Conservation (phyloP, 1,139 yeast species). For the Geotrichum australiense region DNA sequence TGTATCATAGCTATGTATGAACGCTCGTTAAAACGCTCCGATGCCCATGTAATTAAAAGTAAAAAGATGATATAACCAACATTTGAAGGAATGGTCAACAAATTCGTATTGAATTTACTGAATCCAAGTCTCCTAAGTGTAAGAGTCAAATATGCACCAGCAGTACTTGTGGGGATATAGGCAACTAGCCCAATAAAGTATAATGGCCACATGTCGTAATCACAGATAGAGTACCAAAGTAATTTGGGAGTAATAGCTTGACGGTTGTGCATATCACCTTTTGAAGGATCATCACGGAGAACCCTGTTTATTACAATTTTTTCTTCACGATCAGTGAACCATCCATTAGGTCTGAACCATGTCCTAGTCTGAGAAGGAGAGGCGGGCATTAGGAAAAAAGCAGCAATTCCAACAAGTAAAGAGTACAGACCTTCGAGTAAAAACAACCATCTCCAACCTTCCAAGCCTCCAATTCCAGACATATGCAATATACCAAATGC, state of each 20-base stretch:
- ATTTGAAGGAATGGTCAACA: slow-evolving; percentile 46
- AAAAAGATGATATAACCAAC: slow-evolving; percentile 38
- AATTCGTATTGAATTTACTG: slow-evolving; percentile 47
- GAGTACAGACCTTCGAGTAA: slow-evolving; percentile 50
- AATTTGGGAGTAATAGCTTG: slow-evolving; percentile 43
- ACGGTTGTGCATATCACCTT: slow-evolving; percentile 62
- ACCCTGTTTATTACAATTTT: slow-evolving; percentile 54
- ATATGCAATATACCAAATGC: slow-evolving; percentile 43
- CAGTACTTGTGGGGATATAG: slow-evolving; percentile 36
- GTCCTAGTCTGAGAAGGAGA: slow-evolving; percentile 47
- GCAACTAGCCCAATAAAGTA: slow-evolving; percentile 44
- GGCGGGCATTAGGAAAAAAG: slow-evolving; percentile 50
- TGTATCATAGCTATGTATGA: slow-evolving; percentile 34
- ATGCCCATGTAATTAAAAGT: slow-evolving; percentile 37
- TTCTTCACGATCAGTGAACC: slow-evolving; percentile 54
- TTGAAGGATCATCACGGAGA: slow-evolving; percentile 57
- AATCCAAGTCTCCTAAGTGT: slow-evolving; percentile 49
- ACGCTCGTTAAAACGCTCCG: slow-evolving; percentile 38
- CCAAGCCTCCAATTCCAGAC: slow-evolving; percentile 35
- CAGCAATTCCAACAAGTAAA: slow-evolving; percentile 41
- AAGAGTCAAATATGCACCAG: slow-evolving; percentile 47
- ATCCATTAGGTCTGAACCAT: slow-evolving; percentile 46
- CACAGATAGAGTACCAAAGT: slow-evolving; percentile 40
- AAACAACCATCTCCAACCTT: slow-evolving; percentile 56
- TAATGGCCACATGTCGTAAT: slow-evolving; percentile 56